These are phyloP conservation scores for Globisporangium cederbergense DNA, from an alignment of 352 stramenopile species.

Conservation along the genomic window DNA sequence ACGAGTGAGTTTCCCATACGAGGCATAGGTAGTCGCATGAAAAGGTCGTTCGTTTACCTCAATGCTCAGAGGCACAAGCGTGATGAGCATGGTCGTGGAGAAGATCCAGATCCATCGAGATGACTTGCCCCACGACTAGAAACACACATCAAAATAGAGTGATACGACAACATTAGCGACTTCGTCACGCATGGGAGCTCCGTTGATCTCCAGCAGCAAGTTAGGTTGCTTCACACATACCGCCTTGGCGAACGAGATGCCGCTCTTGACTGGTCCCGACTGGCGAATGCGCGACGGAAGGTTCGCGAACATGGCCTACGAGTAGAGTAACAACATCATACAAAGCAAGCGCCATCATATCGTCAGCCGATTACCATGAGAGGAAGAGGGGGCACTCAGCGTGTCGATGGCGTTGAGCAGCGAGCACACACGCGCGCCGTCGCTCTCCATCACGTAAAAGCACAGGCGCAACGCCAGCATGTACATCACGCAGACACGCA, in stretches of 20 bases:
- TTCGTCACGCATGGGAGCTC: neutral
- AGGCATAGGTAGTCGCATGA: neutral
- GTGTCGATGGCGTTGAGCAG: neutral
- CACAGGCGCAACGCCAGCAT: neutral
- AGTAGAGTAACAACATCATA: constrained; percentile 7
- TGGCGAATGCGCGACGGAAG: constrained; percentile 64
- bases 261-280: constrained; percentile 57
- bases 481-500: neutral
- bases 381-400: neutral
- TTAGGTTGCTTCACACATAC: constrained; percentile 20
- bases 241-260: constrained; percentile 52
- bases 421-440: neutral
- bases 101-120: constrained; percentile 79
- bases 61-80: constrained; percentile 81
- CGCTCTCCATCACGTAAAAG: neutral
- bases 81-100: constrained; percentile 82
- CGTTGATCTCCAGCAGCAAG: neutral
- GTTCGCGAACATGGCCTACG: constrained; percentile 61
- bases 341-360: neutral
- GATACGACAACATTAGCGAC: neutral
- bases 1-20: neutral
- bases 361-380: neutral
- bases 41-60: constrained; percentile 38
- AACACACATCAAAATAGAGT: constrained; percentile 6
- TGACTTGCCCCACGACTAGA: constrained; percentile 53